Evolutionary conservation across 805 yeast species (phyloP).

Genomic region (Ogataea henricii): DNA sequence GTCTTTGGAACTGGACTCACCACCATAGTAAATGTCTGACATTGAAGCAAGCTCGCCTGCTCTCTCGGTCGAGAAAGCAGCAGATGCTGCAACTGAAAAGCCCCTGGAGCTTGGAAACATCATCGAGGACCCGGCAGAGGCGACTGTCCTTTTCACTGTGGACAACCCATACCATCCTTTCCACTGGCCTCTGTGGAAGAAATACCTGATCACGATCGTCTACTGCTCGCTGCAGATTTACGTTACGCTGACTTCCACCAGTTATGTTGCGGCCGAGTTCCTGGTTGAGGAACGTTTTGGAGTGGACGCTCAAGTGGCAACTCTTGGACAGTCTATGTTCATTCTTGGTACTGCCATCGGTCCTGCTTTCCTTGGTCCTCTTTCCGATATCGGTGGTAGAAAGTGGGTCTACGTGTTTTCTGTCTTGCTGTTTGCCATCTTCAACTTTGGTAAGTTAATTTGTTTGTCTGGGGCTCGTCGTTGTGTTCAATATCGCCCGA

Average conservation of each 20-base stretch:
- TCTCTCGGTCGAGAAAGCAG: slow-evolving; percentile 10
- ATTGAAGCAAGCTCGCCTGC: slow-evolving; percentile 5
- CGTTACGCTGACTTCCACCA: slow-evolving; percentile 37
- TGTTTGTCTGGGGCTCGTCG: neutral
- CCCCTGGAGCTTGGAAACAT: slow-evolving; percentile 27
- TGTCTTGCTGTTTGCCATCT: slow-evolving; percentile 29
- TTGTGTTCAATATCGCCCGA: neutral
- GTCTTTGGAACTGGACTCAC: too few species aligned
- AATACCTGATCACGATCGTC: slow-evolving; percentile 27
- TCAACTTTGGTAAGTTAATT: slow-evolving; percentile 32
- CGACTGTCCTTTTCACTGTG: slow-evolving; percentile 28
- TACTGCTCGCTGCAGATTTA: slow-evolving; percentile 35
- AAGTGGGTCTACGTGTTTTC: slow-evolving; percentile 40
- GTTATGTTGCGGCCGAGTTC: slow-evolving; percentile 36
- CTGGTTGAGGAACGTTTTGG: slow-evolving; percentile 30
- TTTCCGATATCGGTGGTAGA: slow-evolving; percentile 40
- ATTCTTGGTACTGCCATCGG: slow-evolving; percentile 40
- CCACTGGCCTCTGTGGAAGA: slow-evolving; percentile 32
- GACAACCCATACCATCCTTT: slow-evolving; percentile 37
- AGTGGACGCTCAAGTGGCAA: slow-evolving; percentile 35
- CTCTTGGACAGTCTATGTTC: slow-evolving; percentile 38
- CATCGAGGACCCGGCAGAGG: slow-evolving; percentile 31
- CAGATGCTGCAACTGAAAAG: slow-evolving; percentile 20
- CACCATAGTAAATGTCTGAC: slow-evolving; percentile 1
- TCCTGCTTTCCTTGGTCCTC: slow-evolving; percentile 39